Percentiles rank a stretch among this genome's conserved stretches.
These are phyloP conservation scores for Malus asiatica DNA, from an alignment of 306 rosid genomes.

Conservation along the genomic window DNA sequence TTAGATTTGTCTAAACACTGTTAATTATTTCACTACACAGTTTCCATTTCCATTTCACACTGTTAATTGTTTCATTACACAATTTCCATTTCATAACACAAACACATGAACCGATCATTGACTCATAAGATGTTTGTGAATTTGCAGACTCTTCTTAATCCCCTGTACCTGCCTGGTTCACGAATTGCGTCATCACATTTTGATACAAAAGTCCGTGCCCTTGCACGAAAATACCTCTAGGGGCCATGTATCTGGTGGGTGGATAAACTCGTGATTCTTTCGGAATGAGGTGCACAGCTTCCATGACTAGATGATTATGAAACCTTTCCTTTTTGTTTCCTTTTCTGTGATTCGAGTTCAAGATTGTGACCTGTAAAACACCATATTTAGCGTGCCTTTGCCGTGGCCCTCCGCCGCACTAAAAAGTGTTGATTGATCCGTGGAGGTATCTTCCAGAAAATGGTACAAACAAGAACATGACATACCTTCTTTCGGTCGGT, in stretches of 20 bases:
- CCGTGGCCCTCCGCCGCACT: too few species aligned
- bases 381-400: neutral
- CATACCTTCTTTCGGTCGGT: constrained; percentile 36
- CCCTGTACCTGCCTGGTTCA: constrained; percentile 90
- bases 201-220: constrained; percentile 92
- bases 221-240: constrained; percentile 81
- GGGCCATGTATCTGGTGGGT: neutral
- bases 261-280: constrained; percentile 4
- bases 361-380: neutral
- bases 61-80: neutral
- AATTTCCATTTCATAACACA: neutral
- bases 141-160: constrained; percentile 83
- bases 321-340: neutral
- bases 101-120: neutral
- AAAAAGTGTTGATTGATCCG: too few species aligned
- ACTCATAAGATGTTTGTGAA: constrained; percentile 18
- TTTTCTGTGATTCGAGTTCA: neutral
- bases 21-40: neutral
- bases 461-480: neutral
- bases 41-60: neutral
- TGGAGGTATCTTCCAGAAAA: neutral
- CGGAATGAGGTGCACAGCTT: neutral
- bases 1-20: neutral
- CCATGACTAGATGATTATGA: neutral
- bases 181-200: constrained; percentile 86